Evolutionary conservation across 352 stramenopile genomes (phyloP).

Genomic region (Phytophthora hibernalis): DNA sequence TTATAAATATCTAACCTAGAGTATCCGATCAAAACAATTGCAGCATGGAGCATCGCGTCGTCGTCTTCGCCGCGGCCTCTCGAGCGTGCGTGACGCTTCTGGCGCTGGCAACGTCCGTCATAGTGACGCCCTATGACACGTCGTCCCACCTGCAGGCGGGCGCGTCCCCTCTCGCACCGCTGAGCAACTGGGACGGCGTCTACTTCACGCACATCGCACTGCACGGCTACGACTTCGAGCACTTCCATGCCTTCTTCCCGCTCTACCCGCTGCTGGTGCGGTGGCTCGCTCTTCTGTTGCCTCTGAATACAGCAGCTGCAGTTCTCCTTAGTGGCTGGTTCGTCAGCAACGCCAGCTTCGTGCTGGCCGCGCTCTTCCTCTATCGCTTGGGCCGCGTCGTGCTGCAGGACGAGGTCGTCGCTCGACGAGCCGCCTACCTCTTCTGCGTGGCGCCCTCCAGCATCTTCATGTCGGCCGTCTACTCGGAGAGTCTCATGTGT

Average conservation of each 20-base stretch:
- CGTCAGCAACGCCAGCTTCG: slow-evolving; percentile 81
- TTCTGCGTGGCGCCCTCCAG: slow-evolving; percentile 80
- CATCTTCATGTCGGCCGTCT: slow-evolving; percentile 86
- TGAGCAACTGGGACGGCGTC: slow-evolving; percentile 89
- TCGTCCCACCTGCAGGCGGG: slow-evolving; percentile 50
- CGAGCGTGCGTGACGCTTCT: slow-evolving; percentile 58
- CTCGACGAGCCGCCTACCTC: slow-evolving; percentile 71
- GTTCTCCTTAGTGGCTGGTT: slow-evolving; percentile 60
- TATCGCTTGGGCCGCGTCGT: slow-evolving; percentile 72
- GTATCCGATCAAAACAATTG: not conserved
- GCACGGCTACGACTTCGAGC: slow-evolving; percentile 86
- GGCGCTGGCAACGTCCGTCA: slow-evolving; percentile 44
- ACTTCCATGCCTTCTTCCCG: slow-evolving; percentile 87
- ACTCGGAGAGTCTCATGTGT: slow-evolving; percentile 88
- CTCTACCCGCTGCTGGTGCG: slow-evolving; percentile 73
- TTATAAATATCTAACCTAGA: slow-evolving; percentile 7
- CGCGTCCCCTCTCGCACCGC: slow-evolving; percentile 40
- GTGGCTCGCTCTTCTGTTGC: slow-evolving; percentile 31
- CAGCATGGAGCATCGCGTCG: slow-evolving; percentile 42
- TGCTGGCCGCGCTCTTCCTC: slow-evolving; percentile 72
- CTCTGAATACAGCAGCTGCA: slow-evolving; percentile 25
- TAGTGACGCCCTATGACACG: slow-evolving; percentile 77
- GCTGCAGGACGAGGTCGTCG: slow-evolving; percentile 57
- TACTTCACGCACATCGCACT: slow-evolving; percentile 81
- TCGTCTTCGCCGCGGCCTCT: slow-evolving; percentile 56